Evolutionary conservation across 495 filamentous ascomycete genomes (phyloP).

Genomic region (Hypoxylon cercidicola): DNA sequence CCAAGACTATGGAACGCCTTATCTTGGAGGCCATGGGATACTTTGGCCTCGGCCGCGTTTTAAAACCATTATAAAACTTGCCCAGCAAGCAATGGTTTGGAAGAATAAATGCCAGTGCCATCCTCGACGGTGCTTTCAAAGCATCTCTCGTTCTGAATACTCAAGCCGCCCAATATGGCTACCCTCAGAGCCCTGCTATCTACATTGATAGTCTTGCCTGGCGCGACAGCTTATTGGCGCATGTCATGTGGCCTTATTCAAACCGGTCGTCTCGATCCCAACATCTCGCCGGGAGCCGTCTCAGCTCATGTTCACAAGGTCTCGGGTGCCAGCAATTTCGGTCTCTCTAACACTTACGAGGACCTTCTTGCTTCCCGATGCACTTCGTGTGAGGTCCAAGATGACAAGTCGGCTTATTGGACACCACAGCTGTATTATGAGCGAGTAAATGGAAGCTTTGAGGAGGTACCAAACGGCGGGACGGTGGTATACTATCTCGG

Average conservation of each 20-base stretch:
- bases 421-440: conserved; percentile 62
- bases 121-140: too few species aligned
- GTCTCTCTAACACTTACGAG: conserved; percentile 48
- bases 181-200: conserved; percentile 13
- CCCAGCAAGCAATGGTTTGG: too few species aligned
- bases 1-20: too few species aligned
- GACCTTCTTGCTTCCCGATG: conserved; percentile 53
- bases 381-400: conserved; percentile 59
- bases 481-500: conserved; percentile 57
- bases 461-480: conserved; percentile 54
- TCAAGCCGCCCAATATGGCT: conserved; percentile 8
- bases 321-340: conserved; percentile 68
- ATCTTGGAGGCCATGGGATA: too few species aligned
- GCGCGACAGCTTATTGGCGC: conserved; percentile 36
- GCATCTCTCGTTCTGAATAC: too few species aligned
- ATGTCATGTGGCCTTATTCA: conserved; percentile 42
- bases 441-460: conserved; percentile 53
- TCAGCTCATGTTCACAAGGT: conserved; percentile 74
- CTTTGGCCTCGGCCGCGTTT: too few species aligned
- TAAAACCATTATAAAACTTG: too few species aligned
- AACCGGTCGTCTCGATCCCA: conserved; percentile 70
- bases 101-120: too few species aligned
- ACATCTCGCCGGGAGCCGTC: conserved; percentile 64
- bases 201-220: neutral
- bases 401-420: conserved; percentile 65